Conservation (phyloP, 176 grass and related monocot species). For the Otatea glauca region DNA sequence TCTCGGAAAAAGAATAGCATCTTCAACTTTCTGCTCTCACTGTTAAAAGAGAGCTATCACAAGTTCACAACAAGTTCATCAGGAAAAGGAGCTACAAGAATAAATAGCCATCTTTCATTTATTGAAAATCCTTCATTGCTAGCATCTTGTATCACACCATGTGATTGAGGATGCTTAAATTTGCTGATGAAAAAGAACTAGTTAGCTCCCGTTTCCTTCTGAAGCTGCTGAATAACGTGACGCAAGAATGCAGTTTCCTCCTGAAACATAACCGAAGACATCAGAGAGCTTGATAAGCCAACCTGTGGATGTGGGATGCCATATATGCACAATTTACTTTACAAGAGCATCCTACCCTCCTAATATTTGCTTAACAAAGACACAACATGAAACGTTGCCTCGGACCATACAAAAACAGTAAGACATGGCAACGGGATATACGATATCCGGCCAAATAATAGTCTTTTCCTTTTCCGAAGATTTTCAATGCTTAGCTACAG, state of each 20-base stretch:
- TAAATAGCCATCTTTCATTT: neutral
- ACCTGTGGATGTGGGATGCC: conserved; percentile 27
- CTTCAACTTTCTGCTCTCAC: neutral
- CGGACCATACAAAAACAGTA: conserved; percentile 20
- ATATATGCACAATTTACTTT: conserved; percentile 54
- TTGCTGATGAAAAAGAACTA: neutral
- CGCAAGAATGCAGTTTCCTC: conserved; percentile 8
- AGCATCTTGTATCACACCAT: neutral
- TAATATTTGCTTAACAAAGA: conserved; percentile 40
- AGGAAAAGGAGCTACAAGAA: neutral
- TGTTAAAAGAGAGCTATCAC: neutral
- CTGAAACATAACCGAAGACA: conserved; percentile 8
- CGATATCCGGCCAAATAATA: conserved; percentile 24
- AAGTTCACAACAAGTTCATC: neutral
- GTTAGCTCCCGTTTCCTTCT: neutral
- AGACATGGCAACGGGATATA: conserved; percentile 23
- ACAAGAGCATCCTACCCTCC: conserved; percentile 53
- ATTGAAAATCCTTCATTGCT: neutral
- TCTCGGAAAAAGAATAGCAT: neutral
- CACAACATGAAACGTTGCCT: conserved; percentile 36
- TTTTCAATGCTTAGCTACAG: conserved; percentile 50
- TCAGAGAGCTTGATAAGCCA: conserved; percentile 28
- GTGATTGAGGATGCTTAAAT: neutral
- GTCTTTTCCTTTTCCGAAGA: neutral
- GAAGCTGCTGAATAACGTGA: neutral